Base-by-base conservation (phyloP, 1,139 yeast genomes). In the Lodderomyces margitis region DNA sequence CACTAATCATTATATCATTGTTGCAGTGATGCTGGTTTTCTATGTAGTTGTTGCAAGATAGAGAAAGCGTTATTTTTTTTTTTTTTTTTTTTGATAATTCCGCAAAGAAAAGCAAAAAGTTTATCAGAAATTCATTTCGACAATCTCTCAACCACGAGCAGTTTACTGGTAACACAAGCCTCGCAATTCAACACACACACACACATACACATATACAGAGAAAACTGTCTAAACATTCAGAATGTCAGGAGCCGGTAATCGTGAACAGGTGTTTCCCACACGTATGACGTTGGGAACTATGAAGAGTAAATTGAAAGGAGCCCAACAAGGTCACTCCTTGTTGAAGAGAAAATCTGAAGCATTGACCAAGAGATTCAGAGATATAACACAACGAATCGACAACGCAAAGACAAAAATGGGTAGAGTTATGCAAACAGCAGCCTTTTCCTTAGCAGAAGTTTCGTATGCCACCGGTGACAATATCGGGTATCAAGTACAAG, bases 321-420 rank as follows among this genome's bases (percentile, higher is more conserved):
- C 98, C 3, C 92, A 88, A 58, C 96, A 88, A 58, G 98, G 98
- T 32, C 96, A 92, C 62, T 86, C 95, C 17, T 74, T 92, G 53
- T 73, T 92, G 65, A 92, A 92, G 70, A 80, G 98, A 66, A 92
- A 92, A 66, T 88, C 97, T 3, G 98, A 92, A 66, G 98, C 98
- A 1, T 76, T 92, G 59, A 92, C 98, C 33, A 89, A 91, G 62
- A 75, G 98, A 57, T 92, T 92, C 68, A 81, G 98, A 64, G 98
- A 92, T 53, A 92, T 92, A 58, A 89, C 98, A 28, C 86, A 80
- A 60, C 74, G 96, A 61, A 92, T 92, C 58, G 96, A 92, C 62
- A 97, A 91, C 53, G 88, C 98, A 39, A 92, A 92, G 67, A 80
- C 92, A 54, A 92, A 91, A 72, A 92, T 92, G 98, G 98, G 98